phyloP scores from a whole-genome alignment of 2,329 filamentous ascomycete genomes.

The Fusarium dlaminii region DNA sequence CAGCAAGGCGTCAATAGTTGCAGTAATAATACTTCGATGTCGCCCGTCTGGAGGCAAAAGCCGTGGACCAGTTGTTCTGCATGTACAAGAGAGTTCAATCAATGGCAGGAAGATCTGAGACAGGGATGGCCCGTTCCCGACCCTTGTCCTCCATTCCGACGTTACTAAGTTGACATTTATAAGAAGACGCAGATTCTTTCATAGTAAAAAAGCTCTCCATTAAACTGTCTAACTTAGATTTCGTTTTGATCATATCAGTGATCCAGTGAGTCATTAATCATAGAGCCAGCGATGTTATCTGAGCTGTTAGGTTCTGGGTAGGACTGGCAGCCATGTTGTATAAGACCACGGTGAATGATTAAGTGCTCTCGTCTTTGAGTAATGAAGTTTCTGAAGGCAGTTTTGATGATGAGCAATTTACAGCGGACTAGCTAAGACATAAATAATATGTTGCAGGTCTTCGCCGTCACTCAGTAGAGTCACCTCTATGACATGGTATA shows the following conservation, averaged over 20 bases:
- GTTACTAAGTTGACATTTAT: not conserved
- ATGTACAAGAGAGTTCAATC: not conserved
- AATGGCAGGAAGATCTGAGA: not conserved
- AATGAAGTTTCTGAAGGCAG: too few relatives aligned
- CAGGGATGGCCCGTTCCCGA: not conserved
- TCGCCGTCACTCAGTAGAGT: not conserved
- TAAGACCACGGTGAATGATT: not conserved
- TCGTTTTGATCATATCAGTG: rapidly evolving
- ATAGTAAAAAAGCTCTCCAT: not conserved
- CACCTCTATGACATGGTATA: too few relatives aligned
- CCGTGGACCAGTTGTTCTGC: not conserved
- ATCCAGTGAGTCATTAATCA: too few relatives aligned
- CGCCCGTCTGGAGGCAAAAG: not conserved
- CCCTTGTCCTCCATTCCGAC: not conserved
- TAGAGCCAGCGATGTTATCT: not conserved
- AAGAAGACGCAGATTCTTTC: rapidly evolving
- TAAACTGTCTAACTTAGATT: rapidly evolving
- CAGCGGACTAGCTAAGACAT: too few relatives aligned
- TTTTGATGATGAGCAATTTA: not conserved
- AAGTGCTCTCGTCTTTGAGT: too few relatives aligned
- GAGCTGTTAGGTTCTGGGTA: not conserved
- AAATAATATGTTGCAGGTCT: rapidly evolving
- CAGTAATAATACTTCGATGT: rapidly evolving
- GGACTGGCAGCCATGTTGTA: too few relatives aligned
- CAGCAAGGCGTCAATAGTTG: not conserved